Conservation (phyloP, 768 basidiomycete genomes). For the Boletus rubropictus region DNA sequence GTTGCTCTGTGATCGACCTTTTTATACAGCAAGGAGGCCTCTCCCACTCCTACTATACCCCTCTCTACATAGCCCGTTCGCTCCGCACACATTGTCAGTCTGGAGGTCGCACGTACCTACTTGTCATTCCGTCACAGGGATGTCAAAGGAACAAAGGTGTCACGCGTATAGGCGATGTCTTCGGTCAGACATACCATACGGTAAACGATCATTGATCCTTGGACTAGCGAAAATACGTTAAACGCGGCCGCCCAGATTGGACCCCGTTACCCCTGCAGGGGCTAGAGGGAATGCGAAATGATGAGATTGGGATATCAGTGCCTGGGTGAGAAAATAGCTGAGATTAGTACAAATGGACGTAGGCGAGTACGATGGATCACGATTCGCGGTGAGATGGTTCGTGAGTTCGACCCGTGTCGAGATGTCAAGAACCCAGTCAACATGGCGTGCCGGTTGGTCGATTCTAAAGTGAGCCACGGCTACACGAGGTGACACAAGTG, state of each 20-base stretch:
- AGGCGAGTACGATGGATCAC: too few relatives aligned
- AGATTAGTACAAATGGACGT: too few relatives aligned
- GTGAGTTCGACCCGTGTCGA: too few relatives aligned
- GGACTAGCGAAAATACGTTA: too few relatives aligned
- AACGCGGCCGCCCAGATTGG: neutral
- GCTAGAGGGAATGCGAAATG: neutral
- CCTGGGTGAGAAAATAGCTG: too few relatives aligned
- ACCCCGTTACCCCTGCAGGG: neutral
- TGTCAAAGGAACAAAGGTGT: neutral
- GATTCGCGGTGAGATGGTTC: too few relatives aligned
- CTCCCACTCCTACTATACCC: neutral
- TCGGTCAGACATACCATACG: neutral
- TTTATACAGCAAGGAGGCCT: constrained; percentile 8
- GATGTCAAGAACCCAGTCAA: too few relatives aligned
- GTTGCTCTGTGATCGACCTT: neutral
- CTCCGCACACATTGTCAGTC: neutral
- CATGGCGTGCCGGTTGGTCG: too few relatives aligned
- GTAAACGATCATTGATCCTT: neutral
- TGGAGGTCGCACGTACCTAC: neutral
- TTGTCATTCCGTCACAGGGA: neutral
- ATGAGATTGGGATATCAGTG: too few relatives aligned
- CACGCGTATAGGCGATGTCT: neutral
- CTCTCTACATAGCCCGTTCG: neutral
- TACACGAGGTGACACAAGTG: too few relatives aligned
- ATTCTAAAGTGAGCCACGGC: too few relatives aligned